phyloP scores from a whole-genome alignment of 768 basidiomycete genomes.

The Paxillus involutus region DNA sequence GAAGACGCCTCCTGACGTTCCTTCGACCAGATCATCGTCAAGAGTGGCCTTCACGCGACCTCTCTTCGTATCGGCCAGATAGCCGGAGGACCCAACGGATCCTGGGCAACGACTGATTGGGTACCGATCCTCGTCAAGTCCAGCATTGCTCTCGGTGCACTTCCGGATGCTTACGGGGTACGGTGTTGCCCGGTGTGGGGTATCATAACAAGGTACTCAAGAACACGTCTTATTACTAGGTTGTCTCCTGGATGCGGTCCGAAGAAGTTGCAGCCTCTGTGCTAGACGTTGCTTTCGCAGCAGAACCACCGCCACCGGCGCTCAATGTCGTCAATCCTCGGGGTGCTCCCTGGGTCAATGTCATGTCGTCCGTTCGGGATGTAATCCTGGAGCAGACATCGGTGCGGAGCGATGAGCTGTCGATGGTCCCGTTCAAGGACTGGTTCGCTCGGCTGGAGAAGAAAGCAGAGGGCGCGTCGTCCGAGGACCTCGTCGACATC shows the following conservation, averaged over 20 bases:
- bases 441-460: conserved; percentile 32
- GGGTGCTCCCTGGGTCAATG: conserved; percentile 28
- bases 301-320: conserved; percentile 17
- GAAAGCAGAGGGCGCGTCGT: conserved; percentile 14
- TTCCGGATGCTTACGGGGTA: conserved; percentile 32
- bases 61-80: conserved; percentile 37
- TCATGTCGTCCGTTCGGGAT: conserved; percentile 25
- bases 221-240: conserved; percentile 1
- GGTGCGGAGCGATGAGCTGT: conserved; percentile 8
- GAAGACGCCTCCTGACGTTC: no score
- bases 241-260: conserved; percentile 37
- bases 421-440: conserved; percentile 24
- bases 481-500: conserved; percentile 1
- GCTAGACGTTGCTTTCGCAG: conserved; percentile 31
- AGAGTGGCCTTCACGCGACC: conserved; percentile 12
- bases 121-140: conserved; percentile 35
- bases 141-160: conserved; percentile 24
- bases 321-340: conserved; percentile 40
- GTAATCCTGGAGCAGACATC: conserved; percentile 13
- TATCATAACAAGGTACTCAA: neutral
- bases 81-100: conserved; percentile 30
- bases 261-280: conserved; percentile 34
- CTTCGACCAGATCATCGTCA: no score
- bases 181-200: conserved; percentile 12
- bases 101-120: conserved; percentile 36